Evolutionary conservation across 805 yeast genomes (phyloP), one percentile per base, ranked within the genome.

Genomic region (Myxozyma neglecta): DNA sequence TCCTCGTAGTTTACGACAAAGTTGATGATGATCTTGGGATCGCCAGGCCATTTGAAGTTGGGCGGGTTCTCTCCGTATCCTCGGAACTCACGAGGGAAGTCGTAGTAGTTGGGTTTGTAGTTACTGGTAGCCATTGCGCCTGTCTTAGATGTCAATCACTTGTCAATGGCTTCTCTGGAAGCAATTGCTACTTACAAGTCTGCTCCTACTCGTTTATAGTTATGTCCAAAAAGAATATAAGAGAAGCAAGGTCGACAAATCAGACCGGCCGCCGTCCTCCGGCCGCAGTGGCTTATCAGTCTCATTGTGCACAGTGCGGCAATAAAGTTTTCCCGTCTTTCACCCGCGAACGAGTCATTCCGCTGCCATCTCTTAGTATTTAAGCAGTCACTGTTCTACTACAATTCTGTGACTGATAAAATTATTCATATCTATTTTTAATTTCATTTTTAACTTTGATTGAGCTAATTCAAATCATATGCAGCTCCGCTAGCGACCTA

Each of bases 1-100:
- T 74, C 77, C 63, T 74, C 77, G 63, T 74, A 73, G 64, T 74
- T 74, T 36, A 74, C 64, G 29, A 74, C 73, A 55, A 74, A 73
- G 44, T 72, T 69, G 49, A 74, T 68, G 13, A 73, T 73, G 13
- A 74, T 71, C 59, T 70, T 71, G 35, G 75, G 72, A 43, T 68
- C 65, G 42, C 70, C 70, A n/a, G 77, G 77, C 77, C 77, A 74
- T 56, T 72, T 66, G 50, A 72, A 69, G 45, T 73, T 68, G 13
- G 71, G 64, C 34, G 74, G 67, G 16, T 64, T 54, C 53, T 71
- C 73, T 29, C 76, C 76, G 54, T 72, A 74, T 14, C 76, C 76
- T 16, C 68, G 57, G 47, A 70, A 57, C 47, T 74, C 74, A 40
- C 76, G 69, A 14, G 67, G 65, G 37, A 64, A 64, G 49, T 64